Percentiles rank a stretch among this genome's conserved stretches.
Evolutionary conservation across 176 grass and related monocot genomes (phyloP).

Genomic region (Saccharum officinarum): DNA sequence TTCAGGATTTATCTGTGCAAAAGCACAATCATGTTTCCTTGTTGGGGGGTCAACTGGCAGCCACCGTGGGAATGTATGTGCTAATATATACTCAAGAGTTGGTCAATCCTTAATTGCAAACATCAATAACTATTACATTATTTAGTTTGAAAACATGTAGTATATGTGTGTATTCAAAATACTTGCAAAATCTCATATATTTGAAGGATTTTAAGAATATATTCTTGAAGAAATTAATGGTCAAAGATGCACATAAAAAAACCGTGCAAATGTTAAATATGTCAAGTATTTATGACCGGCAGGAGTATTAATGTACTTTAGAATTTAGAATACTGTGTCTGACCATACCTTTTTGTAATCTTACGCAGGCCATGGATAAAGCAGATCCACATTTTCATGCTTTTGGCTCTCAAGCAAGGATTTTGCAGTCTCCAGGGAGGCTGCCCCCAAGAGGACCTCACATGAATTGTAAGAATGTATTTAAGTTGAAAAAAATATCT

Average conservation of each 20-base stretch:
- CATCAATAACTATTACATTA: not conserved
- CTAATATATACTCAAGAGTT: not conserved
- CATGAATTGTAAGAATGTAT: constrained; percentile 46
- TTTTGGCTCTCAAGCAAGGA: constrained; percentile 51
- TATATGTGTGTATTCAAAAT: not conserved
- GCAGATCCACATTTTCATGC: constrained; percentile 41
- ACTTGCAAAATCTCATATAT: not conserved
- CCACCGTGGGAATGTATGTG: constrained; percentile 36
- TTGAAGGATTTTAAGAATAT: not conserved
- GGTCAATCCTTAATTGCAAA: not conserved
- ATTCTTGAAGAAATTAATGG: not conserved
- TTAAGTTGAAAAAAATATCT: constrained; percentile 1
- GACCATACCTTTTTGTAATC: constrained; percentile 1
- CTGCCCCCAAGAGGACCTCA: constrained; percentile 58
- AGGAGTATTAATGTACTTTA: not conserved
- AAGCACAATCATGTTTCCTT: constrained; percentile 74
- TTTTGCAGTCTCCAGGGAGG: constrained; percentile 58
- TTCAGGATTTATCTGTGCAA: constrained; percentile 88
- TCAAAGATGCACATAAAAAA: not conserved
- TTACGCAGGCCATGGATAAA: constrained; percentile 49
- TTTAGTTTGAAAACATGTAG: not conserved
- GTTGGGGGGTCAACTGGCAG: constrained; percentile 54
- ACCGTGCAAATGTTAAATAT: not conserved
- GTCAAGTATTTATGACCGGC: not conserved
- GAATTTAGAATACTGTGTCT: not conserved